Evolutionary conservation across 306 rosid species (phyloP).

Genomic region (Hippophae gyantsensis): DNA sequence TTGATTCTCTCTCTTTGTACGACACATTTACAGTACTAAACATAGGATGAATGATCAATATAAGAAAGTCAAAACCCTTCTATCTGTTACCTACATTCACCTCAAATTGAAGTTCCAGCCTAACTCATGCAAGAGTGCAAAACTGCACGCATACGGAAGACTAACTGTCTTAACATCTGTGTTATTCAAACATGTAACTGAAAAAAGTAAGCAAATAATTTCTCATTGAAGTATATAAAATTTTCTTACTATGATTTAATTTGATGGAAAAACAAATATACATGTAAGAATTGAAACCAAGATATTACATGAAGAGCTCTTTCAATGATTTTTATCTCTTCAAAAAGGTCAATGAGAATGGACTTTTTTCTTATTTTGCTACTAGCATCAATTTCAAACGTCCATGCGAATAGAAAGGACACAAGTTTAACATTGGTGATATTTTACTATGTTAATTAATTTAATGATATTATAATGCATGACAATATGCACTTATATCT

Average conservation of each 20-base stretch:
- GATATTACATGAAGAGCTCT: too few relatives aligned
- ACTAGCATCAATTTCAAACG: background rate
- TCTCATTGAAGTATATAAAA: too few relatives aligned
- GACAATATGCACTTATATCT: background rate
- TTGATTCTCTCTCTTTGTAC: constrained; percentile 12
- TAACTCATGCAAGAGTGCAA: too few relatives aligned
- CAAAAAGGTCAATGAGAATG: background rate
- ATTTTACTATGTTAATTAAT: background rate
- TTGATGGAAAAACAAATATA: too few relatives aligned
- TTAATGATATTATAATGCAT: background rate
- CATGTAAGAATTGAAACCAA: too few relatives aligned
- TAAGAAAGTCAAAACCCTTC: too few relatives aligned
- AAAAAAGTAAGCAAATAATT: too few relatives aligned
- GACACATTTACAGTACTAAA: background rate
- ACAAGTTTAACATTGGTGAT: background rate
- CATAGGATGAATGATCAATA: background rate
- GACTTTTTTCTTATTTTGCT: background rate
- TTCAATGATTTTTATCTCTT: background rate
- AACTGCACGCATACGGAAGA: background rate
- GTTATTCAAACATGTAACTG: too few relatives aligned
- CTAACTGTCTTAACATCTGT: background rate
- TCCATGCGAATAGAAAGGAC: background rate
- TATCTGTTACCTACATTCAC: too few relatives aligned
- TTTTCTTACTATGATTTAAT: too few relatives aligned
- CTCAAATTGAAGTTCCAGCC: too few relatives aligned